phyloP scores from a whole-genome alignment of 805 yeast species.

The Cyberlindnera maclurae region DNA sequence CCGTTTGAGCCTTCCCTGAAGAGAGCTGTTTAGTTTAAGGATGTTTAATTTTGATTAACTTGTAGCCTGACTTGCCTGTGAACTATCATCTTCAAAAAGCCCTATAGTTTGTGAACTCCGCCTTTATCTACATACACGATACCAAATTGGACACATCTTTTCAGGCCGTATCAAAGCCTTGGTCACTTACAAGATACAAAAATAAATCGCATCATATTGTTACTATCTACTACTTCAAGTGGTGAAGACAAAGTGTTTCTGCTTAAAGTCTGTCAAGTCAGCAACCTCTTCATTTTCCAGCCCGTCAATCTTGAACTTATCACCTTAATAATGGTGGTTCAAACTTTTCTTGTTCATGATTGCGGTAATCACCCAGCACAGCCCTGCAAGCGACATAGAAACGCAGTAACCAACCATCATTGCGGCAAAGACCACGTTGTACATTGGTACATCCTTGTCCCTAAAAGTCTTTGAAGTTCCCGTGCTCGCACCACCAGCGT shows the following conservation, averaged over 20 bases:
- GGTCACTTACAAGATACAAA: too few species aligned
- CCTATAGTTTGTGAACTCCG: too few species aligned
- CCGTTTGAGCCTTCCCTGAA: constrained; percentile 44
- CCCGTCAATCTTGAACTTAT: constrained; percentile 14
- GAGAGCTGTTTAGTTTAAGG: constrained; percentile 26
- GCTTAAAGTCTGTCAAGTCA: constrained; percentile 33
- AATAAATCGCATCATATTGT: too few species aligned
- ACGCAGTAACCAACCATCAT: constrained; percentile 35
- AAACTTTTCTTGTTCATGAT: constrained; percentile 29
- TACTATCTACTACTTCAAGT: constrained; percentile 11
- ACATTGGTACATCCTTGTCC: constrained; percentile 34
- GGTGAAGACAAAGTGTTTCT: constrained; percentile 29
- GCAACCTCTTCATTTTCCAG: constrained; percentile 30
- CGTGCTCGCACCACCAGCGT: constrained; percentile 36
- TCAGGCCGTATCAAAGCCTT: too few species aligned
- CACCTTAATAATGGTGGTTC: constrained; percentile 9
- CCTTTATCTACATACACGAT: too few species aligned
- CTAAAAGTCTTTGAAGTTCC: constrained; percentile 46
- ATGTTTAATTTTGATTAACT: not conserved
- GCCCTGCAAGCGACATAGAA: constrained; percentile 30
- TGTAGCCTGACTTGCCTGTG: too few species aligned
- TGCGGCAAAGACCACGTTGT: constrained; percentile 37
- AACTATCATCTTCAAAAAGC: too few species aligned
- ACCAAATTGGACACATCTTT: too few species aligned
- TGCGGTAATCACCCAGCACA: constrained; percentile 27